These are phyloP conservation scores for Panicum hallii DNA, from an alignment of 202 grass and related monocot genomes.

Conservation along the genomic window DNA sequence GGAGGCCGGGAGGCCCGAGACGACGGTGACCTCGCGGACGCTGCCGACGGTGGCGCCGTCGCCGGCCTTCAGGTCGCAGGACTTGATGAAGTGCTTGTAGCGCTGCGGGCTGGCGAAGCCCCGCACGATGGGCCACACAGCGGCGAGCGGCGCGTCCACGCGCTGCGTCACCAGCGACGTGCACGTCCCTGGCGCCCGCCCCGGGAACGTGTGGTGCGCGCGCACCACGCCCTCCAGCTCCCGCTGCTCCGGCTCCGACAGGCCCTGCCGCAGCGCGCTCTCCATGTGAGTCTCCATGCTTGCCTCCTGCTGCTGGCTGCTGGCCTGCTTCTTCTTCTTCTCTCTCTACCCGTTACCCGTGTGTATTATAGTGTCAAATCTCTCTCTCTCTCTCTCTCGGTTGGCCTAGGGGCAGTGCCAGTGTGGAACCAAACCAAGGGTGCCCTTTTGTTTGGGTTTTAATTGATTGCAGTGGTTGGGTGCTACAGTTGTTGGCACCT, in stretches of 20 bases:
- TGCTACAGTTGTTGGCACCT: constrained; percentile 11
- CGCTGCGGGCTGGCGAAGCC: constrained; percentile 71
- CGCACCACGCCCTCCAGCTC: constrained; percentile 57
- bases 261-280: constrained; percentile 51
- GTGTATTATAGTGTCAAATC: constrained; percentile 16
- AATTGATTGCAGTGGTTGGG: constrained; percentile 36
- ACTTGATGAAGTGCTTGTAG: constrained; percentile 99
- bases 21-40: constrained; percentile 79
- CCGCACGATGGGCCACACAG: constrained; percentile 79
- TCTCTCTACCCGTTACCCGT: neutral
- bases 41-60: constrained; percentile 79
- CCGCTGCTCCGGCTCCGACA: constrained; percentile 54
- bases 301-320: neutral
- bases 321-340: too few relatives aligned
- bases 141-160: constrained; percentile 69
- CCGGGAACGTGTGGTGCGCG: constrained; percentile 65
- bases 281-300: constrained; percentile 66
- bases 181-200: constrained; percentile 47
- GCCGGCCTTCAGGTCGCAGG: constrained; percentile 53
- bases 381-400: neutral
- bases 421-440: constrained; percentile 7
- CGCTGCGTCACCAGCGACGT: constrained; percentile 85
- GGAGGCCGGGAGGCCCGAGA: constrained; percentile 83
- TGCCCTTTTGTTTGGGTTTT: constrained; percentile 27
- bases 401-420: neutral